Evolutionary conservation across 768 basidiomycete genomes (phyloP).

Genomic region (Lanmaoa pseudosensibilis): DNA sequence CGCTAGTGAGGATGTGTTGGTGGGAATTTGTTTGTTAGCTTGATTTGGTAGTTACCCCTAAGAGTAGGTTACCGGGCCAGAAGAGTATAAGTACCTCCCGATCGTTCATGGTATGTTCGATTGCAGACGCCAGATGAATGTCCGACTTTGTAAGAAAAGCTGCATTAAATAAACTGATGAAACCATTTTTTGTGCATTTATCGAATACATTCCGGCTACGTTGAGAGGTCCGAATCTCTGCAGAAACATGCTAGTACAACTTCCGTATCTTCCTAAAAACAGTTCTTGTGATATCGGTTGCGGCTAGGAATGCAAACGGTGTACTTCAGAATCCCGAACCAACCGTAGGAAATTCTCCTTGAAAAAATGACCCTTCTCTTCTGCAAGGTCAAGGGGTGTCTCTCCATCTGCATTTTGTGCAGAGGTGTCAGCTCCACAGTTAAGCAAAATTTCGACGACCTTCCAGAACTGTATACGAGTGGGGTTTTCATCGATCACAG

Average conservation of each 20-base stretch:
- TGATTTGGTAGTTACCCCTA: neutral
- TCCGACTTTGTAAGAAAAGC: no score
- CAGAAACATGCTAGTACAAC: neutral
- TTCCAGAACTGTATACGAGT: neutral
- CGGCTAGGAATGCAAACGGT: neutral
- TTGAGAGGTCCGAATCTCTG: neutral
- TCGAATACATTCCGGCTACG: neutral
- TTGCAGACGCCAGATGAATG: no score
- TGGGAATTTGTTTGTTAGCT: neutral
- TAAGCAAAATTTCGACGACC: neutral
- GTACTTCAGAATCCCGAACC: neutral
- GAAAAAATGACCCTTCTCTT: neutral
- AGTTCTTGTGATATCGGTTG: neutral
- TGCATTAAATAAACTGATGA: no score
- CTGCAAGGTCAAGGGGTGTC: neutral
- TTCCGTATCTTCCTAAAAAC: neutral
- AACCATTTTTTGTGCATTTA: no score
- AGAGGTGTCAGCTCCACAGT: neutral
- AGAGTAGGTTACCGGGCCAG: no score
- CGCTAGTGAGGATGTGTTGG: no score
- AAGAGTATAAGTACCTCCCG: no score
- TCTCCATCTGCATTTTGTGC: neutral
- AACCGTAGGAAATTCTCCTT: constrained; percentile 1
- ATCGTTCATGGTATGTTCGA: no score
- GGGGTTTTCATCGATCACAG: neutral